Evolutionary conservation across 2,329 filamentous ascomycete genomes (phyloP), one percentile per base, ranked within the genome.

Genomic region (Ascochyta koolunga): DNA sequence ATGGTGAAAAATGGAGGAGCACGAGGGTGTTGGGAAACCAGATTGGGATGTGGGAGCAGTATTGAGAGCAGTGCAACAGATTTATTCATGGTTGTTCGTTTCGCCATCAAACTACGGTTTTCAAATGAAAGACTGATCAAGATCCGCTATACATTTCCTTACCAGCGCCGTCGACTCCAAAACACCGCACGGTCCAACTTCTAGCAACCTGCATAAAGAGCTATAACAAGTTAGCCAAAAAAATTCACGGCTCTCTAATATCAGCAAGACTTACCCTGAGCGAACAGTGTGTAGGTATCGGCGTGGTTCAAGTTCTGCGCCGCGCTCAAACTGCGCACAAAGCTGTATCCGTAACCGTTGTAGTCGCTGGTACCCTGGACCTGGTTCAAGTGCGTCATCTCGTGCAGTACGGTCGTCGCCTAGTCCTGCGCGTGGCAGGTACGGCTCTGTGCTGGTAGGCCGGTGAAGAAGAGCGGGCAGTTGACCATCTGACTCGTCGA

Each of bases 341-440:
- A 78, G 5, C 77, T 72, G 65, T 88, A 88, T 24, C 83, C 84
- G 56, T 83, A 84, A 21, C 59, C 65, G 18, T 77, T 82, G 52
- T 81, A 77, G 65, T 89, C 86, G 2, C 78, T 68, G 1, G 85
- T 87, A 4, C 84, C 83, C 44, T 83, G 82, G n/a, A 80, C 76
- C 73, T 75, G 78, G 66, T 80, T 72, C 27, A 80, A 76, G 67
- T 89, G 86, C 11, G 86, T 88, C 58, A 80, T 77, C 77, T 89
- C 86, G 64, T 89, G 86, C 15, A 89, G 70, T 31, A 79, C 79
- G 8, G 86, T 88, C 8, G 81, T 85, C 4, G 82, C 82, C 75
- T 86, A 83, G 66, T 88, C 86, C 71, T 88, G 86, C 4, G 65
- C 79, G 67, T 88, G 84, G 76, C 86, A 89, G 2, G 65, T 72